Percentiles rank a stretch among this genome's conserved stretches.
Conservation (phyloP, 345 rosid genomes). For the Carallia pectinifolia region DNA sequence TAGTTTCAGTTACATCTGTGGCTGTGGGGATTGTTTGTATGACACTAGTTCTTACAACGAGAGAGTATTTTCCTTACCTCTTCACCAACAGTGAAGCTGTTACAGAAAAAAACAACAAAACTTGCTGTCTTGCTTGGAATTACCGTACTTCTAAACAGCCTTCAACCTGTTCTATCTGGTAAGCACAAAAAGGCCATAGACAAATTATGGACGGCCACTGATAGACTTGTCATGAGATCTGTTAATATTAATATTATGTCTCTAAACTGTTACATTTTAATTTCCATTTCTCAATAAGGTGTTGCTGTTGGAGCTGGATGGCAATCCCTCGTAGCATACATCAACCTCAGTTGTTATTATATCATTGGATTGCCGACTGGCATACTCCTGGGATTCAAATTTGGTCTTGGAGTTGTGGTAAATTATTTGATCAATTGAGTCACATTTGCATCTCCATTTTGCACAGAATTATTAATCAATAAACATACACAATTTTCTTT, state of each 20-base stretch:
- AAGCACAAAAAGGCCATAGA: constrained; percentile 8
- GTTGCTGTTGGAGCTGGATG: constrained; percentile 99
- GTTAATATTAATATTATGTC: neutral
- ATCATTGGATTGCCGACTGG: constrained; percentile 83
- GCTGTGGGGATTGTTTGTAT: constrained; percentile 57
- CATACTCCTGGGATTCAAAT: constrained; percentile 74
- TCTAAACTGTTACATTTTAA: neutral
- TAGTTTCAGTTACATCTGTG: constrained; percentile 70
- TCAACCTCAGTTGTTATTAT: constrained; percentile 83
- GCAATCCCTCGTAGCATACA: constrained; percentile 81
- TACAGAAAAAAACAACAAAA: constrained; percentile 67
- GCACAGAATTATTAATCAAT: neutral
- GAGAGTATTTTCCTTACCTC: constrained; percentile 67
- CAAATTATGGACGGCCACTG: neutral
- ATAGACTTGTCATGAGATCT: neutral
- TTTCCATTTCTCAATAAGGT: constrained; percentile 38
- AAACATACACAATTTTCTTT: neutral
- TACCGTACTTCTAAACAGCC: constrained; percentile 79
- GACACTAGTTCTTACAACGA: constrained; percentile 57
- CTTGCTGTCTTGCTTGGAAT: constrained; percentile 65
- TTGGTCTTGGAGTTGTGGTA: constrained; percentile 67
- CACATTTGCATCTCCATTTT: neutral
- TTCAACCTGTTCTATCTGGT: constrained; percentile 91
- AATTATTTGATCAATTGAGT: neutral
- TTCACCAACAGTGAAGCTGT: constrained; percentile 75